These are phyloP conservation scores for Rutstroemia sp. DNA, from an alignment of 2,329 filamentous ascomycete species.

Conservation along the genomic window DNA sequence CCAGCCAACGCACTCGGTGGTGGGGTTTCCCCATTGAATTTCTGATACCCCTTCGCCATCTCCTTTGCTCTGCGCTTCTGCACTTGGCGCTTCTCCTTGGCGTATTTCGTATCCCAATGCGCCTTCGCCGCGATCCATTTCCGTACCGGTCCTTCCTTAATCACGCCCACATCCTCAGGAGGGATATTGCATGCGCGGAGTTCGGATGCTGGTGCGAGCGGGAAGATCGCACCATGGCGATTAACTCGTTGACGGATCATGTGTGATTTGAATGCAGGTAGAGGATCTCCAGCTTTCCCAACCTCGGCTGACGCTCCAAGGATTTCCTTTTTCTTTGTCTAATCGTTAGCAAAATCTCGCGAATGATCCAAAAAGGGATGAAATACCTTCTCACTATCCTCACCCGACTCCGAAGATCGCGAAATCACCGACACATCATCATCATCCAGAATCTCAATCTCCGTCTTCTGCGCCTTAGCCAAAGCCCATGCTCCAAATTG, in stretches of 20 bases:
- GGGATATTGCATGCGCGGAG: conserved; percentile 59
- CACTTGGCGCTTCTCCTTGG: conserved; percentile 60
- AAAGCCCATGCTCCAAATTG: conserved; percentile 93
- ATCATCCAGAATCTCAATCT: conserved; percentile 76
- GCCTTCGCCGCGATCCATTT: conserved; percentile 76
- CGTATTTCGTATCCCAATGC: conserved; percentile 67
- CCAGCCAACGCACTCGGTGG: conserved; percentile 80
- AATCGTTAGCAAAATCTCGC: not conserved
- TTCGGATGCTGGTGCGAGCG: conserved; percentile 56
- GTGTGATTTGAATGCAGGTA: conserved; percentile 72
- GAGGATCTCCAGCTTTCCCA: conserved; percentile 77
- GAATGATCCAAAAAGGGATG: not conserved
- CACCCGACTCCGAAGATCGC: conserved; percentile 38
- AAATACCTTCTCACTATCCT: conserved; percentile 23
- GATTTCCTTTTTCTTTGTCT: conserved; percentile 9
- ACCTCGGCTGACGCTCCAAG: conserved; percentile 36
- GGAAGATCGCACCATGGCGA: conserved; percentile 65
- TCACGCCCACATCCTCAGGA: conserved; percentile 61
- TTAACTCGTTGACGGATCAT: conserved; percentile 92
- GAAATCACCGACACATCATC: conserved; percentile 71
- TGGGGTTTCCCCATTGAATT: conserved; percentile 63
- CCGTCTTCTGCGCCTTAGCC: conserved; percentile 69
- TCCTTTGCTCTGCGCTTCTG: conserved; percentile 69
- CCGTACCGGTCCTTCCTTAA: conserved; percentile 71
- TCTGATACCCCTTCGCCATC: conserved; percentile 62